Percentiles rank a stretch among this genome's conserved stretches.
Conservation (phyloP, 2,329 filamentous ascomycete genomes). For the Emergomyces africanus region DNA sequence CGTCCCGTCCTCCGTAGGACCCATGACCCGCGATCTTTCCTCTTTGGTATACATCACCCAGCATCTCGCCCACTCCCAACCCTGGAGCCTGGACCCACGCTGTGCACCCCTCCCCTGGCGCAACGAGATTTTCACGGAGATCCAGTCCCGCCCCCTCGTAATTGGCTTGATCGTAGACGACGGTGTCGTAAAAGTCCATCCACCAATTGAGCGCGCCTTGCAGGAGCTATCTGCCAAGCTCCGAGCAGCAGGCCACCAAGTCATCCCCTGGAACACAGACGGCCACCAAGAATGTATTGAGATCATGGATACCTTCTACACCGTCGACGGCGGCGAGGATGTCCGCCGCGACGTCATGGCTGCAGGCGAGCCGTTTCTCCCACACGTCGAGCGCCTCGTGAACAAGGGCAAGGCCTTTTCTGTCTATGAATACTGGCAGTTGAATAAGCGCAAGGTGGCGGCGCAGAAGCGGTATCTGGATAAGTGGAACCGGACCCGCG, state of each 20-base stretch:
- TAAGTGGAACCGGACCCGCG: slow-evolving; percentile 42
- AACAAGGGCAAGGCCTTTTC: slow-evolving; percentile 42
- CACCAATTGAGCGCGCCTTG: slow-evolving; percentile 46
- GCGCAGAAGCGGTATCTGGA: slow-evolving; percentile 45
- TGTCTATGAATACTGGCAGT: slow-evolving; percentile 55
- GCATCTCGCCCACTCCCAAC: slow-evolving; percentile 34
- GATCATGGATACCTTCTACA: slow-evolving; percentile 50
- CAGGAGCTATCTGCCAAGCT: slow-evolving; percentile 40
- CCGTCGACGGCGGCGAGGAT: slow-evolving; percentile 51
- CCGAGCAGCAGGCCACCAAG: slow-evolving; percentile 46
- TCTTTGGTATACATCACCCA: slow-evolving; percentile 40
- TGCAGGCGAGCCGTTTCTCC: slow-evolving; percentile 48
- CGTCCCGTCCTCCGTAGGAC: slow-evolving; percentile 50
- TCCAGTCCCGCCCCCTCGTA: slow-evolving; percentile 38
- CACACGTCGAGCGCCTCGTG: slow-evolving; percentile 45
- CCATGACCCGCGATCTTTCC: slow-evolving; percentile 41
- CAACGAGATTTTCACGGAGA: slow-evolving; percentile 29
- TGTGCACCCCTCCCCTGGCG: slow-evolving; percentile 45
- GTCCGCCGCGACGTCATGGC: slow-evolving; percentile 41
- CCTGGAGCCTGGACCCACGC: slow-evolving; percentile 44
- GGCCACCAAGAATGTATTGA: slow-evolving; percentile 44
- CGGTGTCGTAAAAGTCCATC: slow-evolving; percentile 46
- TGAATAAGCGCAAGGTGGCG: slow-evolving; percentile 45
- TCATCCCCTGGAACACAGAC: slow-evolving; percentile 40
- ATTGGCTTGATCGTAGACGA: slow-evolving; percentile 50